Evolutionary conservation across 2,329 filamentous ascomycete genomes (phyloP).

Genomic region (Gaeumannomyces sp.): DNA sequence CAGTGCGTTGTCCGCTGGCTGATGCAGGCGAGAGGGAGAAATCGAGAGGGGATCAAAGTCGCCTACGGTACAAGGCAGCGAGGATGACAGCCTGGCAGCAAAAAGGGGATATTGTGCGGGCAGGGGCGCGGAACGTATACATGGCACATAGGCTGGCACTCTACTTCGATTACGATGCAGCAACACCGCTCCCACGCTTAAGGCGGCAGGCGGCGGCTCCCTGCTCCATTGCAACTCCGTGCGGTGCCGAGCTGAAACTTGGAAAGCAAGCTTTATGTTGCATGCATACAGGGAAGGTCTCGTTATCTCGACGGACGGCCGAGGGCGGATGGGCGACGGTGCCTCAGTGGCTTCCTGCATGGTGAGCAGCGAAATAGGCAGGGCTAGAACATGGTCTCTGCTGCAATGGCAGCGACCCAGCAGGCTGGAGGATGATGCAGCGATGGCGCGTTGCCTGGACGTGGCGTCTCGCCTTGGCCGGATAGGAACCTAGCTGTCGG

Average conservation of each 20-base stretch:
- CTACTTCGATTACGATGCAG: background rate
- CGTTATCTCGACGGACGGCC: background rate
- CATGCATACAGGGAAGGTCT: background rate
- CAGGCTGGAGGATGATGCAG: background rate
- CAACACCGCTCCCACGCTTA: background rate
- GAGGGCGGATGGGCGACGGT: background rate
- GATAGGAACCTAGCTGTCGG: background rate
- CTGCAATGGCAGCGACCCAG: too few species aligned
- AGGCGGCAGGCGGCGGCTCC: background rate
- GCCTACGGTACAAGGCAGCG: background rate
- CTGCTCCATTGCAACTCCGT: background rate
- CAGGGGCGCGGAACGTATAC: background rate
- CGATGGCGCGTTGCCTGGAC: background rate
- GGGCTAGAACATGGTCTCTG: background rate
- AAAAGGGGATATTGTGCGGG: background rate
- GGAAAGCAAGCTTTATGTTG: background rate
- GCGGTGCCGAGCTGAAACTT: background rate
- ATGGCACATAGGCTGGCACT: background rate
- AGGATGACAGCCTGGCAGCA: background rate
- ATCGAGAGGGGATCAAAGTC: background rate
- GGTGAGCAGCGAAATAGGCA: background rate
- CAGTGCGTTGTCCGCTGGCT: background rate
- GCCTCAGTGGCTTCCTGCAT: background rate
- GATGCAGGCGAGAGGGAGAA: background rate
- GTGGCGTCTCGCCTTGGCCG: too few species aligned